Evolutionary conservation across 257 asterid species (phyloP).

Genomic region (Rehmannia glutinosa): DNA sequence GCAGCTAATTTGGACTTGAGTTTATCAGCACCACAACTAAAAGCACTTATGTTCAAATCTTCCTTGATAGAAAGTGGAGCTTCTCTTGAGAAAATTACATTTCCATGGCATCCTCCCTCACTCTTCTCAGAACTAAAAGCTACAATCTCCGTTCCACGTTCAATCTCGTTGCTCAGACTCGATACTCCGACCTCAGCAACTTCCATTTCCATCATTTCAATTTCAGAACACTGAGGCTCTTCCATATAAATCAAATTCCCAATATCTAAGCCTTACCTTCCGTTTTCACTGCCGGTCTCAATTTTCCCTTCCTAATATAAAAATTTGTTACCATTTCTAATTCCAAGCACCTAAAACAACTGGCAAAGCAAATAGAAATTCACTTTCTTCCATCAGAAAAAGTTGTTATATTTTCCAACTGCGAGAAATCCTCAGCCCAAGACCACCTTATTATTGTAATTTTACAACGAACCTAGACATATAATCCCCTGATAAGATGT

Average conservation of each 20-base stretch:
- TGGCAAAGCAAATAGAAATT: no score
- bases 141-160: conserved; percentile 26
- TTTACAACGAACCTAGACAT: no score
- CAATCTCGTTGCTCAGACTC: conserved; percentile 15
- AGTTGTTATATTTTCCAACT: conserved; percentile 6
- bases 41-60: conserved; percentile 42
- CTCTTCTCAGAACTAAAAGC: conserved; percentile 37
- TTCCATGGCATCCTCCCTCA: conserved; percentile 57
- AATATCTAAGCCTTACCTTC: conserved; percentile 5
- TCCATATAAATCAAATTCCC: conserved; percentile 7
- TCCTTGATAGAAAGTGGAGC: conserved; percentile 55
- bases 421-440: background rate
- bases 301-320: conserved; percentile 8
- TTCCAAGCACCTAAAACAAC: no score
- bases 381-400: background rate
- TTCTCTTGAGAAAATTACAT: conserved; percentile 69
- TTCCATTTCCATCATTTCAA: conserved; percentile 71
- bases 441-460: no score
- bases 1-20: conserved; percentile 60
- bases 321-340: conserved; percentile 9
- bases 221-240: conserved; percentile 37
- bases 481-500: no score
- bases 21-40: conserved; percentile 81
- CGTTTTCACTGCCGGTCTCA: no score
- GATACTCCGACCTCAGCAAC: conserved; percentile 33